These are phyloP conservation scores for Suillus spraguei DNA, from an alignment of 768 basidiomycete genomes.

Conservation along the genomic window DNA sequence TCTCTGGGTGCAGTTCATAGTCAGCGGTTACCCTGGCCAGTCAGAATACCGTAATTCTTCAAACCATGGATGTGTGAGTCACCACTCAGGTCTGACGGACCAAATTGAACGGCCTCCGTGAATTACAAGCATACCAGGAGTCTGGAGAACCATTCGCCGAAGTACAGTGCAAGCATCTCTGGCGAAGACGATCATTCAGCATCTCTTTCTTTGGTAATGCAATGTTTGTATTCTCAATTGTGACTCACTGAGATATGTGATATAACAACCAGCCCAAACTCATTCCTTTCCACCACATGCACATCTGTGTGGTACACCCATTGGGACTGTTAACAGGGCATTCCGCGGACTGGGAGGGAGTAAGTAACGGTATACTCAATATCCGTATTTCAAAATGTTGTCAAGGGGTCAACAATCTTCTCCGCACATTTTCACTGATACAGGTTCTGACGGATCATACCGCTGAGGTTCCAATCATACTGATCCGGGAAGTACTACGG, in stretches of 20 bases:
- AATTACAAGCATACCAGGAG: conserved; percentile 38
- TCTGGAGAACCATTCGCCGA: conserved; percentile 58
- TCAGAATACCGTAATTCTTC: conserved; percentile 1
- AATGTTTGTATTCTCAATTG: background rate
- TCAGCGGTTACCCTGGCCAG: background rate
- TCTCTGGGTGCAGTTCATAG: conserved; percentile 58
- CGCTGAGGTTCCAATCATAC: conserved; percentile 6
- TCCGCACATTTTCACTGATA: conserved; percentile 74
- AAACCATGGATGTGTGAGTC: conserved; percentile 41
- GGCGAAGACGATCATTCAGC: conserved; percentile 66
- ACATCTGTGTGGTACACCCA: conserved; percentile 51
- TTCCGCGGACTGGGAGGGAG: conserved; percentile 82
- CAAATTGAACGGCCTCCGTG: conserved; percentile 38
- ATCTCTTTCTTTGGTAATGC: conserved; percentile 67
- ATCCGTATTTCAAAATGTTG: background rate
- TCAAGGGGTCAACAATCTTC: conserved; percentile 2
- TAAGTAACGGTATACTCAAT: conserved; percentile 24
- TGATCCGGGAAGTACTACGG: background rate
- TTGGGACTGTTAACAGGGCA: conserved; percentile 69
- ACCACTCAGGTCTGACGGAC: background rate
- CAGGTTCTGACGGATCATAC: conserved; percentile 12
- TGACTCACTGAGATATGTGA: conserved; percentile 1
- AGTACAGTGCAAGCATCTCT: conserved; percentile 78
- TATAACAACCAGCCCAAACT: conserved; percentile 36
- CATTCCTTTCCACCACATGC: conserved; percentile 49